Evolutionary conservation across 768 basidiomycete genomes (phyloP).

Genomic region (Terana coerulea): DNA sequence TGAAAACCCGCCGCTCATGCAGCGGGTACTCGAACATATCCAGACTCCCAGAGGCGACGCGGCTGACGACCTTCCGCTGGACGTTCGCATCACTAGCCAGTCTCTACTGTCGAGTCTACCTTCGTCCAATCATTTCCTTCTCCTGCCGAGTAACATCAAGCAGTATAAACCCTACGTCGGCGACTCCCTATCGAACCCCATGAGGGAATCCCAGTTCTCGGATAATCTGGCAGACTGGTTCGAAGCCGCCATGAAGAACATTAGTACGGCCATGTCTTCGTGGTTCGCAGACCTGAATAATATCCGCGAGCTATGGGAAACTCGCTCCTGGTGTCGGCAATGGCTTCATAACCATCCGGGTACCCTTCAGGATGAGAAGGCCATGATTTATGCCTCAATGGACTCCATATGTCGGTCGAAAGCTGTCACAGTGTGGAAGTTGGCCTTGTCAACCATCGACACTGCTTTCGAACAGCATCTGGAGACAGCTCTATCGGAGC

Average conservation of each 20-base stretch:
- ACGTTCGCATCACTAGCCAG: constrained; percentile 63
- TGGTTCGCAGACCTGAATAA: constrained; percentile 62
- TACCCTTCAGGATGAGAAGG: constrained; percentile 48
- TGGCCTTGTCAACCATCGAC: constrained; percentile 40
- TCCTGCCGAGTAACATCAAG: constrained; percentile 67
- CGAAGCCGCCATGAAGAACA: constrained; percentile 40
- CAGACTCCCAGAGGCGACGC: constrained; percentile 43
- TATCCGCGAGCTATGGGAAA: constrained; percentile 67
- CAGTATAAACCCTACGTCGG: constrained; percentile 87
- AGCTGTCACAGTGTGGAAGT: constrained; percentile 57
- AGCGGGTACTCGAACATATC: constrained; percentile 54
- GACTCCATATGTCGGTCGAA: constrained; percentile 54
- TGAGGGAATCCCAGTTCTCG: constrained; percentile 40
- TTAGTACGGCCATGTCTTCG: constrained; percentile 41
- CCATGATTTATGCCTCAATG: constrained; percentile 39
- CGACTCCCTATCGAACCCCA: constrained; percentile 50
- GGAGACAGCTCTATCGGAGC: constrained; percentile 27
- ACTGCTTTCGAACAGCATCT: constrained; percentile 45
- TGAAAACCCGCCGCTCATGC: constrained; percentile 44
- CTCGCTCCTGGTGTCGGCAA: constrained; percentile 49
- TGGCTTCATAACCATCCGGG: constrained; percentile 39
- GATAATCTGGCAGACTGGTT: constrained; percentile 65
- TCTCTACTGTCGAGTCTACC: constrained; percentile 67
- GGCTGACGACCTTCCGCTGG: constrained; percentile 36
- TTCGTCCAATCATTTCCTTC: constrained; percentile 77